These are phyloP conservation scores for Penicillium brasilianum DNA, from an alignment of 2,329 filamentous ascomycete genomes.

Conservation along the genomic window DNA sequence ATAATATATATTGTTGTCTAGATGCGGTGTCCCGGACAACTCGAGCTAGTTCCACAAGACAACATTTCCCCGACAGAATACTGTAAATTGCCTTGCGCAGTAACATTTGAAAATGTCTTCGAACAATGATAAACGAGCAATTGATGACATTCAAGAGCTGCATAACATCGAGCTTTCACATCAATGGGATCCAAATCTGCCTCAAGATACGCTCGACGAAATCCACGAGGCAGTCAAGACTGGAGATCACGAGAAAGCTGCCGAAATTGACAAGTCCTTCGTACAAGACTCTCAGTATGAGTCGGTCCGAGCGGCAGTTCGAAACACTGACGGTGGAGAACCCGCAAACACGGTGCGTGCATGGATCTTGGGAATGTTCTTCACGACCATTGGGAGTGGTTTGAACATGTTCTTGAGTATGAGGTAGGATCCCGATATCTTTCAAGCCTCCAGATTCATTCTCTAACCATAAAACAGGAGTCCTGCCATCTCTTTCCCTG, in stretches of 20 bases:
- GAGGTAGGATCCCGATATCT: conserved; percentile 43
- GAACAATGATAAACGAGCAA: conserved; percentile 4
- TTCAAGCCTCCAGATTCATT: too few species aligned
- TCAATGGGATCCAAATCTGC: conserved; percentile 64
- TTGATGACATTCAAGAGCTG: conserved; percentile 12
- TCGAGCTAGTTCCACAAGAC: neutral
- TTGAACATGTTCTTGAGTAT: conserved; percentile 61
- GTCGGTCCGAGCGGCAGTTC: conserved; percentile 65
- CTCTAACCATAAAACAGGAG: conserved; percentile 18
- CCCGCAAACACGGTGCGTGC: conserved; percentile 65
- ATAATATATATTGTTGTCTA: neutral
- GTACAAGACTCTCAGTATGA: conserved; percentile 68
- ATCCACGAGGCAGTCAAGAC: conserved; percentile 60
- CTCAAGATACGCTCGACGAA: conserved; percentile 63
- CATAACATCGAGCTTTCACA: conserved; percentile 17
- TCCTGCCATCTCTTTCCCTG: conserved; percentile 61
- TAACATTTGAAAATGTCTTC: neutral
- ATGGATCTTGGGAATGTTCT: conserved; percentile 61
- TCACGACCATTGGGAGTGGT: conserved; percentile 63
- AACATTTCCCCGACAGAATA: neutral
- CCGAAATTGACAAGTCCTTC: conserved; percentile 52
- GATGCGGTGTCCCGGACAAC: neutral
- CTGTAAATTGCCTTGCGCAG: conserved; percentile 7
- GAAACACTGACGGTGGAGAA: conserved; percentile 65
- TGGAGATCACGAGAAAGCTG: conserved; percentile 62